Percentiles rank a stretch among this genome's conserved stretches.
phyloP scores from a whole-genome alignment of 176 grass and related monocot species.

The Juncus inflexus region DNA sequence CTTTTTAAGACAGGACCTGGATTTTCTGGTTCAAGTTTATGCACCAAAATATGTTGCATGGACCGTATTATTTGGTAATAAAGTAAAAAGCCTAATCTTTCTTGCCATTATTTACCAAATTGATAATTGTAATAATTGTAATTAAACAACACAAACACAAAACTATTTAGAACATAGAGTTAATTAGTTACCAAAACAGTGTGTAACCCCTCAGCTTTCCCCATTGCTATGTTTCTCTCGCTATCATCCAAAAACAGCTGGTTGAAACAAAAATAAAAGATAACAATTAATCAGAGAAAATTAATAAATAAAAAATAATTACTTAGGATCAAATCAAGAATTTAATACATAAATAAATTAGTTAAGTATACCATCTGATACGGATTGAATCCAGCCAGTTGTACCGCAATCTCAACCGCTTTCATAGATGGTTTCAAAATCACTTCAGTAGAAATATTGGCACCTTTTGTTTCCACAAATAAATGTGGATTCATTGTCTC shows the following conservation, averaged over 20 bases:
- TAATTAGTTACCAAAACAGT: constrained; percentile 63
- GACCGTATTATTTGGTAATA: no score
- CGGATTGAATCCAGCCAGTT: constrained; percentile 48
- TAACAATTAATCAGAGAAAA: background rate
- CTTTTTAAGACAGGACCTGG: no score
- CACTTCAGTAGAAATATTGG: constrained; percentile 15
- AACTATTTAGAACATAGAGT: no score
- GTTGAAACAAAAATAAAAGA: background rate
- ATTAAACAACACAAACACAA: no score
- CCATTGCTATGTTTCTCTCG: constrained; percentile 92
- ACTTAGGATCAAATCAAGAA: background rate
- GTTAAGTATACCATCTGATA: constrained; percentile 43
- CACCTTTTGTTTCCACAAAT: constrained; percentile 29
- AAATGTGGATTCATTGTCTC: constrained; percentile 95
- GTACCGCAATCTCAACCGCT: constrained; percentile 51
- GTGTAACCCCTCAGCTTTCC: constrained; percentile 69
- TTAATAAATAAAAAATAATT: background rate
- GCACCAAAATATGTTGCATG: no score
- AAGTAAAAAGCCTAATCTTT: no score
- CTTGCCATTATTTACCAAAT: no score
- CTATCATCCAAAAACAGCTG: constrained; percentile 95
- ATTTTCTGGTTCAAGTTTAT: no score
- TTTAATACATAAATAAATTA: background rate
- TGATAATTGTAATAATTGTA: no score
- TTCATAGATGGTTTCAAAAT: constrained; percentile 60